phyloP scores from a whole-genome alignment of 148 eudicot species.

The Drosera capensis region DNA sequence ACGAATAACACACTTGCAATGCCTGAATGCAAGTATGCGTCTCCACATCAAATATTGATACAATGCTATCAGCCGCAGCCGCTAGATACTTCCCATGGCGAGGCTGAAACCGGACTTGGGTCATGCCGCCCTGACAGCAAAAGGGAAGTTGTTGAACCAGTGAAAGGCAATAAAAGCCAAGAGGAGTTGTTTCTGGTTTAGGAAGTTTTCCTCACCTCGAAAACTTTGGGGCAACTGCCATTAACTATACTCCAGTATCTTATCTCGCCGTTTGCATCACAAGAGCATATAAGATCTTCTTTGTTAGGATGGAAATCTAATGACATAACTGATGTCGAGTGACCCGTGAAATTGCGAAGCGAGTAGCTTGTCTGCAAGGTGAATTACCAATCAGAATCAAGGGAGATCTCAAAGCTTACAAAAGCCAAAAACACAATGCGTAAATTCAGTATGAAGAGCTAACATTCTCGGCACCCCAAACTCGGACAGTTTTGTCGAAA shows the following conservation, averaged over 20 bases:
- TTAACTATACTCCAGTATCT: constrained; percentile 15
- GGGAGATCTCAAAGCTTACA: too few relatives aligned
- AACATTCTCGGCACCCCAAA: too few relatives aligned
- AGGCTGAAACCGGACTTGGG: constrained; percentile 14
- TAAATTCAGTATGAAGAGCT: too few relatives aligned
- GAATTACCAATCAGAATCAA: too few relatives aligned
- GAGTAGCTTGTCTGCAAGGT: too few relatives aligned
- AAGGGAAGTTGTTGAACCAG: background rate
- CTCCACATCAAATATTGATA: constrained; percentile 19
- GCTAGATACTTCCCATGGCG: constrained; percentile 12
- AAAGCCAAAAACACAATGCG: too few relatives aligned
- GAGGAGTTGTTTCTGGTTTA: background rate
- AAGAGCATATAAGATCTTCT: too few relatives aligned
- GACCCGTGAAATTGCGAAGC: too few relatives aligned
- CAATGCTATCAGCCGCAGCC: constrained; percentile 22
- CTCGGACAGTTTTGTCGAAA: too few relatives aligned
- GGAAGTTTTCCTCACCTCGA: constrained; percentile 8
- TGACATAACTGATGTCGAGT: too few relatives aligned
- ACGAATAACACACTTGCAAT: constrained; percentile 12
- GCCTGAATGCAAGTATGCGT: constrained; percentile 10
- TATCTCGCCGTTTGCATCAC: constrained; percentile 15
- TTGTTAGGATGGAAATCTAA: too few relatives aligned
- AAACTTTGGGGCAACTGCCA: constrained; percentile 12
- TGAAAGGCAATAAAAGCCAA: background rate
- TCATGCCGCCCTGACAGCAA: constrained; percentile 10